Evolutionary conservation across 345 rosid species (phyloP), one percentile per base, ranked within the genome.

Genomic region (Syzygium oleosum): DNA sequence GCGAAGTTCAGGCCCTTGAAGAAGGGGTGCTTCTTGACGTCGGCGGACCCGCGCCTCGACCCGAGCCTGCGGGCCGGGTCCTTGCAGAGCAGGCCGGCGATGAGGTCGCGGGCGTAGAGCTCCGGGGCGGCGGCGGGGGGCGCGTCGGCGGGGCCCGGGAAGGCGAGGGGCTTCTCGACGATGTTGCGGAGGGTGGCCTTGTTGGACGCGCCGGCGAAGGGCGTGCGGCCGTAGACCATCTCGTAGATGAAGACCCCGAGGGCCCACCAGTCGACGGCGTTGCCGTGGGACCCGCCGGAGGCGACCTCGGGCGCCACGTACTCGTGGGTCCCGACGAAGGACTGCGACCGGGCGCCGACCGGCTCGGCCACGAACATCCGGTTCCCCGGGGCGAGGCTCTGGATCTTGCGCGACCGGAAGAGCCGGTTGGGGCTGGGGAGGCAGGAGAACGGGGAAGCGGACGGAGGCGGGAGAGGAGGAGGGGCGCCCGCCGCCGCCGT

Each of bases 181-280:
- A 98, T 98, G 94, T 92, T 94, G n/a, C 97, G 96, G 89, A 98
- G 95, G n/a, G 98, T 96, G 51, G 87, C 90, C 87, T 96, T 98
- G 84, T 96, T 98, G 1, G 94, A 92, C 61, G 95, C 90, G 86
- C 96, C 98, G 1, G 94, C 92, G 89, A 98, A 98, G 22, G 99
- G 99, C 3, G 99, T 96, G 27, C 91, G 91, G 2, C 99, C 98
- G 88, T 98, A 96, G 5, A 98, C 87, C 91, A 96, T 92, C 91
- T 98, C 99, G 93, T 96, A 96, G 85, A 96, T 79, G 88, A 98
- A 94, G 23, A 98, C 90, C 17, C 99, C 99, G 6, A 93, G 88
- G 46, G 99, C 93, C 99, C 99, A 98, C 99, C 99, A 98, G 90
- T 98, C 99, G 85, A 98, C 99, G 1, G 98, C 98, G 79, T 93